A percentile compares a stretch with the other conserved stretches of the same genome.
These are phyloP conservation scores for Leptographium procerum DNA, from an alignment of 2,329 filamentous ascomycete species.

Conservation along the genomic window DNA sequence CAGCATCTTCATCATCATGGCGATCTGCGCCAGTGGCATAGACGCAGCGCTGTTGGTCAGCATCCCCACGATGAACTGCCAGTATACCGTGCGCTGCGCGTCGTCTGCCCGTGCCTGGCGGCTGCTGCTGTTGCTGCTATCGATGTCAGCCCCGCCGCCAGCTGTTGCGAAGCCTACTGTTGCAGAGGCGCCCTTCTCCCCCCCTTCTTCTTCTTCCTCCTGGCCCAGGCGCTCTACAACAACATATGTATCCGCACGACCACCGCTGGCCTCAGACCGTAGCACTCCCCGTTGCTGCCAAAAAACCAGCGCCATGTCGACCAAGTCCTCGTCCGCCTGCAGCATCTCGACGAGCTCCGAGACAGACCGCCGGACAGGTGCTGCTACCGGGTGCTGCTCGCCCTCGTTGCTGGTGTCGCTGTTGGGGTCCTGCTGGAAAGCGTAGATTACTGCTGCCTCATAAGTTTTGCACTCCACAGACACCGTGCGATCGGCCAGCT, in stretches of 20 bases:
- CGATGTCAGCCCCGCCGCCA: slow-evolving; percentile 13
- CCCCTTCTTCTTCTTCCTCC: slow-evolving; percentile 3
- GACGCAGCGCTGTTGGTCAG: slow-evolving; percentile 74
- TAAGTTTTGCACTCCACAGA: slow-evolving; percentile 65
- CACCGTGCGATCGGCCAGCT: slow-evolving; percentile 69
- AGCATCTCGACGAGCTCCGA: slow-evolving; percentile 43
- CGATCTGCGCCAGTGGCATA: slow-evolving; percentile 71
- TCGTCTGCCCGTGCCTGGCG: slow-evolving; percentile 36
- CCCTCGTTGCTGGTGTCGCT: slow-evolving; percentile 19
- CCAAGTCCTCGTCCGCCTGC: slow-evolving; percentile 62
- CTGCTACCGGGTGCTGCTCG: slow-evolving; percentile 14
- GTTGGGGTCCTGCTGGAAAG: slow-evolving; percentile 48
- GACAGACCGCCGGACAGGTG: slow-evolving; percentile 31
- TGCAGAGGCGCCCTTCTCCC: not conserved
- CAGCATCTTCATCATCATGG: slow-evolving; percentile 92
- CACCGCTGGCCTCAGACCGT: slow-evolving; percentile 18
- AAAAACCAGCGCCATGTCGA: slow-evolving; percentile 55
- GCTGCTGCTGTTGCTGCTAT: slow-evolving; percentile 19
- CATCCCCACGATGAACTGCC: slow-evolving; percentile 91
- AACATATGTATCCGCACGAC: slow-evolving; percentile 41
- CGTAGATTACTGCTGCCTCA: slow-evolving; percentile 78
- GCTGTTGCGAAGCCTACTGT: slow-evolving; percentile 11
- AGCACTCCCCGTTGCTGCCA: slow-evolving; percentile 63
- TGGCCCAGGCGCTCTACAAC: slow-evolving; percentile 49
- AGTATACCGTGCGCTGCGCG: slow-evolving; percentile 57